A percentile compares a stretch with the other conserved stretches of the same genome.
Evolutionary conservation across 495 filamentous ascomycete genomes (phyloP).

Genomic region (Aspergillus baeticus): DNA sequence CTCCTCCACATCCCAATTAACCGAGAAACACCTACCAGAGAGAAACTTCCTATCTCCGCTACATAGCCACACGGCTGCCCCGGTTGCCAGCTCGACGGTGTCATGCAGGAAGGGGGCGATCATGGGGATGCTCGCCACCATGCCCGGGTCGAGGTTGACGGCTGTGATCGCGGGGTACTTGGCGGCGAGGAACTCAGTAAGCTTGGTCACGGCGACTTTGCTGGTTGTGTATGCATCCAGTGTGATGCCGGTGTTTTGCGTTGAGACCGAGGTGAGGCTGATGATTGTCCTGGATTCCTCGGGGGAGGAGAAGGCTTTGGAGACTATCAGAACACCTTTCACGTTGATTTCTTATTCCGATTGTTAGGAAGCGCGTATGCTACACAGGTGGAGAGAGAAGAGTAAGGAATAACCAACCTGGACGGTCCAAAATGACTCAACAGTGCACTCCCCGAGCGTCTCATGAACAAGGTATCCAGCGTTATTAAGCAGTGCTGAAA

Average conservation of each 20-base stretch:
- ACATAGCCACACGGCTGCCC: slow-evolving; percentile 38
- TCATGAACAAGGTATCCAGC: no score
- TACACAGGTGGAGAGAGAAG: no score
- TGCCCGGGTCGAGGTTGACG: slow-evolving; percentile 39
- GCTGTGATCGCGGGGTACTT: slow-evolving; percentile 37
- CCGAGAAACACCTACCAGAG: slow-evolving; percentile 37
- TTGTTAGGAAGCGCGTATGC: no score
- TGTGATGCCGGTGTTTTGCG: neutral
- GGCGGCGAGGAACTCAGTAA: slow-evolving; percentile 27
- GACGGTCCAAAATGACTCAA: no score
- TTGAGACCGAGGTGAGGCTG: neutral
- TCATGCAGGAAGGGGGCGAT: neutral
- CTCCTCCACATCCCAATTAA: slow-evolving; percentile 48
- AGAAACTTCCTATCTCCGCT: slow-evolving; percentile 37
- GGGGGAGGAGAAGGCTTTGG: slow-evolving; percentile 26
- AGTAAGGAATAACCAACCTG: no score
- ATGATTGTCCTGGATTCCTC: neutral
- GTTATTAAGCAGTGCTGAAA: no score
- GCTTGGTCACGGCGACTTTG: slow-evolving; percentile 30
- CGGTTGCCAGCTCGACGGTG: slow-evolving; percentile 31
- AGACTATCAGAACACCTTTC: slow-evolving; percentile 18
- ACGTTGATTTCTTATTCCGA: no score
- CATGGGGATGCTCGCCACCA: slow-evolving; percentile 4
- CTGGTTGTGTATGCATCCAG: neutral
- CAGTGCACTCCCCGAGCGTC: no score